These are phyloP conservation scores for Glycine latifolia DNA, from an alignment of 306 rosid genomes.

Conservation along the genomic window DNA sequence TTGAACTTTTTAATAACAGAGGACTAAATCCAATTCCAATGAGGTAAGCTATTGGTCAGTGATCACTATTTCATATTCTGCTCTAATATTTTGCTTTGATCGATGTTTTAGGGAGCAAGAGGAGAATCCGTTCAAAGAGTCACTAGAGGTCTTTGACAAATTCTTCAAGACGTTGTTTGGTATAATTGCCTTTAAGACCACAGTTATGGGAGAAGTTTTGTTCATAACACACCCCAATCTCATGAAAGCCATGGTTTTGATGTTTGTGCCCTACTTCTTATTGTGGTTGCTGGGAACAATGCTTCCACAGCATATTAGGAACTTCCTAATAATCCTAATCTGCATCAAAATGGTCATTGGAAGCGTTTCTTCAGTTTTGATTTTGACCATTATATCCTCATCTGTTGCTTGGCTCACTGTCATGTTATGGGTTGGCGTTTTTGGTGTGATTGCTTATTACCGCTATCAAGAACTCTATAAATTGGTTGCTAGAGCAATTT, in stretches of 20 bases:
- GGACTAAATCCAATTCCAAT: too few relatives aligned
- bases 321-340: neutral
- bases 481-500: too few relatives aligned
- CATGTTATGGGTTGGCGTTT: neutral
- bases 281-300: neutral
- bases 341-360: neutral
- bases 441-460: too few relatives aligned
- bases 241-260: neutral
- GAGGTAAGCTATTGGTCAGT: too few relatives aligned
- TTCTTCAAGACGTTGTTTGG: neutral
- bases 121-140: neutral
- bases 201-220: neutral
- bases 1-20: too few relatives aligned
- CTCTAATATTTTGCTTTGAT: too few relatives aligned
- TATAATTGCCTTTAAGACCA: conserved; percentile 8
- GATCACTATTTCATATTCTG: too few relatives aligned
- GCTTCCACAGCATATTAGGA: neutral
- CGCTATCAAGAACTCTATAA: too few relatives aligned
- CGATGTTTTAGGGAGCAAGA: too few relatives aligned
- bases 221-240: neutral
- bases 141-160: neutral
- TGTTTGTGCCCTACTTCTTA: conserved; percentile 32
- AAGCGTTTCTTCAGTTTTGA: neutral
- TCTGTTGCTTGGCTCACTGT: neutral
- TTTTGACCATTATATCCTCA: neutral